Evolutionary conservation across 2,329 filamentous ascomycete species (phyloP), one percentile per base, ranked within the genome.

Genomic region (Mycosphaerelloides madeirae): DNA sequence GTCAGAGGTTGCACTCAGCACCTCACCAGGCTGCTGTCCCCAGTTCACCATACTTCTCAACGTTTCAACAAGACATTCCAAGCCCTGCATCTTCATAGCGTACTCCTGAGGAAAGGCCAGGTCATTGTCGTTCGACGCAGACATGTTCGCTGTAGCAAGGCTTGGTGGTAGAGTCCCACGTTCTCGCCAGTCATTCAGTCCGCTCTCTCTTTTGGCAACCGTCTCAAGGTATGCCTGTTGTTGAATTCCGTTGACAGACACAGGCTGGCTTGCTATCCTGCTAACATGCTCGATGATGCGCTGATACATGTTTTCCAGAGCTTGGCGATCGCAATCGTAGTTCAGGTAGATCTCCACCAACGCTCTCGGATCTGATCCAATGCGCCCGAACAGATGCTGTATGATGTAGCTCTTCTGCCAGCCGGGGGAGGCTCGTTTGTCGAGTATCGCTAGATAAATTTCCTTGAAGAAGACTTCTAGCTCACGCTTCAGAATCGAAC

Each of bases 391-490:
- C 19, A 98, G 81, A 48, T 81, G 83, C 32, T 63, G 57, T 65
- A 98, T 80, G 55, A 97, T 93, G 62, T 91, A 89, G 43, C 93
- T 79, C 67, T 97, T 98, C 63, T 98, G 93, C 48, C 89, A 89
- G 8, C 84, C 71, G 3, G 91, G 91, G 0, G 91, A 89, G 47
- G 83, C 90, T 52, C 84, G 82, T 65, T 91, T 86, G 38, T 95
- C 91, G 29, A 98, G 72, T 32, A 97, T 87, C 0, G 90, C 85
- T 4, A 98, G 73, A 62, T 98, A 98, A 22, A 98, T 94, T 63
- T 98, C 93, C 64, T 97, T 97, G 47, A 98, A 69, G 63, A 98
- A 97, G 0, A 98, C 91, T 66, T 97, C 93, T 43, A 98, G 86
- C 64, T 98, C 93, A 79, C 95, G 95, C 81, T 98, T 98, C 68